These are phyloP conservation scores for Lentinula sp. DNA, from an alignment of 768 basidiomycete species.

Conservation along the genomic window DNA sequence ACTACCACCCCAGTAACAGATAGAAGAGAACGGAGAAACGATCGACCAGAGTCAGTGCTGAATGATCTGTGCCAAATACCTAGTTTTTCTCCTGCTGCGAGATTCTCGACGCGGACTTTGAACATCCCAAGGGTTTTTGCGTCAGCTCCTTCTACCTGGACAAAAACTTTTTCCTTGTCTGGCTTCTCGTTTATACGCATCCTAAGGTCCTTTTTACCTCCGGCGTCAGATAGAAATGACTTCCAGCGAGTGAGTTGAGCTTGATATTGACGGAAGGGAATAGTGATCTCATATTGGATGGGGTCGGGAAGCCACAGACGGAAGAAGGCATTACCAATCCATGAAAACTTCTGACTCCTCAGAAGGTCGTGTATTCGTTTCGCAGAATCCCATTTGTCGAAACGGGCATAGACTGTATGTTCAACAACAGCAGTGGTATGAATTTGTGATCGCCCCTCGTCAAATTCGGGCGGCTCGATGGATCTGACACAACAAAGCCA, in stretches of 20 bases:
- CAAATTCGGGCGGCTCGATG: conserved; percentile 20
- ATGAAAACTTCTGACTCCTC: conserved; percentile 20
- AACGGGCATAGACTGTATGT: conserved; percentile 31
- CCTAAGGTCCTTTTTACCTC: conserved; percentile 28
- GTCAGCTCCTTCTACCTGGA: conserved; percentile 43
- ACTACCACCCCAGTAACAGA: conserved; percentile 35
- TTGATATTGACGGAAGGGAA: conserved; percentile 42
- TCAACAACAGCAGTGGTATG: conserved; percentile 9
- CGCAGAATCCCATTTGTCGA: conserved; percentile 43
- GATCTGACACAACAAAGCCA: conserved; percentile 12
- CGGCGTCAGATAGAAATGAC: conserved; percentile 27
- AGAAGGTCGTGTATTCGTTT: conserved; percentile 32
- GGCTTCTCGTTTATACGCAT: conserved; percentile 21
- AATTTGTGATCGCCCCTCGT: not conserved
- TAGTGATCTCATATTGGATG: conserved; percentile 42
- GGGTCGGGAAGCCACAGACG: conserved; percentile 41
- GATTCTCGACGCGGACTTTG: conserved; percentile 54
- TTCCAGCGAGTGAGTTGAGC: conserved; percentile 49
- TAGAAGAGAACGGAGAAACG: conserved; percentile 29
- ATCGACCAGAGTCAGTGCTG: conserved; percentile 16
- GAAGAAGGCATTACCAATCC: conserved; percentile 25
- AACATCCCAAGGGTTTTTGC: conserved; percentile 49
- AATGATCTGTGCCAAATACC: conserved; percentile 46
- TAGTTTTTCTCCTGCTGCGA: conserved; percentile 42
- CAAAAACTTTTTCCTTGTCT: conserved; percentile 8